A percentile compares a stretch with the other conserved stretches of the same genome.
Evolutionary conservation across 352 stramenopile genomes (phyloP).

Genomic region (Pythium dissotocum): DNA sequence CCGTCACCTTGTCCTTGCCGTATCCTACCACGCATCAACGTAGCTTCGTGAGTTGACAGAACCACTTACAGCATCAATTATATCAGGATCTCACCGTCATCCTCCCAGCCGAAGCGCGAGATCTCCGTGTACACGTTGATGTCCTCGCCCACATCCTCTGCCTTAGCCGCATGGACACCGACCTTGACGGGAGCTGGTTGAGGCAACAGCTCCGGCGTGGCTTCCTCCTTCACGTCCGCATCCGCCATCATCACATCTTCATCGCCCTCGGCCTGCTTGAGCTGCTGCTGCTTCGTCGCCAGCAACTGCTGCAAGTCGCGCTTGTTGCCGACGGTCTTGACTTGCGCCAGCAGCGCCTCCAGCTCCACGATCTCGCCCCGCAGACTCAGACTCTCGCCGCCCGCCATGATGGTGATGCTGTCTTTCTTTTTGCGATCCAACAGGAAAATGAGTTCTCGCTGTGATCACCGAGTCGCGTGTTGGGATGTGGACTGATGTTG

Average conservation of each 20-base stretch:
- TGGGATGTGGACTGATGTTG: conserved; percentile 11
- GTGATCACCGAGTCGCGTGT: not conserved
- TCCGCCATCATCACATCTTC: conserved; percentile 32
- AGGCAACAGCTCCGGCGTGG: conserved; percentile 15
- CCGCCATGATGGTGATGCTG: conserved; percentile 27
- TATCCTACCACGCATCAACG: conserved; percentile 42
- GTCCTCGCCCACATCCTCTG: conserved; percentile 32
- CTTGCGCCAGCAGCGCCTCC: conserved; percentile 53
- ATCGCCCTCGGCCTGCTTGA: conserved; percentile 29
- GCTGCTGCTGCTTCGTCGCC: conserved; percentile 52
- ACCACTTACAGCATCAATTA: not conserved
- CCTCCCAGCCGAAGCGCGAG: conserved; percentile 84
- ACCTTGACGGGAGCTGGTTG: conserved; percentile 33
- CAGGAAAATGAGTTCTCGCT: not conserved
- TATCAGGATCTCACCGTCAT: conserved; percentile 47
- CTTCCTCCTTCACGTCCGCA: conserved; percentile 6
- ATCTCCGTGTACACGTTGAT: conserved; percentile 79
- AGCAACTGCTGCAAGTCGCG: conserved; percentile 67
- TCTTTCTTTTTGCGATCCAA: not conserved
- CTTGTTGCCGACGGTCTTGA: conserved; percentile 57
- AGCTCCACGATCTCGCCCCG: conserved; percentile 67
- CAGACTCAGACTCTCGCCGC: conserved; percentile 28
- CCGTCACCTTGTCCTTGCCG: conserved; percentile 79
- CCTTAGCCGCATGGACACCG: conserved; percentile 25
- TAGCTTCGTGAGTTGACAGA: not conserved